Evolutionary conservation across 2,329 filamentous ascomycete species (phyloP).

Genomic region (Salinomyces thailandicus): DNA sequence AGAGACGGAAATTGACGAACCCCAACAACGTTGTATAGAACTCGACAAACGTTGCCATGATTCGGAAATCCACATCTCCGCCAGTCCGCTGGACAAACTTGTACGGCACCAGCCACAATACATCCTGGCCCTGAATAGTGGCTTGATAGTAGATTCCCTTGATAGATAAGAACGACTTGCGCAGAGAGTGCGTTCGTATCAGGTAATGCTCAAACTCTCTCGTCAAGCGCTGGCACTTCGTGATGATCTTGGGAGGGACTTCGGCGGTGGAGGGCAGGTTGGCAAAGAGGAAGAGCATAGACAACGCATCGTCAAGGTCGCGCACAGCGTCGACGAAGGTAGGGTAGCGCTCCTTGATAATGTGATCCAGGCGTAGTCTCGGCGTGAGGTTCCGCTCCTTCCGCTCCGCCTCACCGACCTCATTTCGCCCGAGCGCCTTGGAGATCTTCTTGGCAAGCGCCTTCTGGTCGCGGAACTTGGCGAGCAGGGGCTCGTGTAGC

Average conservation of each 20-base stretch:
- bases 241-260: slow-evolving; percentile 90
- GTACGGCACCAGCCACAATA: slow-evolving; percentile 95
- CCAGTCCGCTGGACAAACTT: slow-evolving; percentile 93
- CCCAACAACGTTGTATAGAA: slow-evolving; percentile 95
- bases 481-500: slow-evolving; percentile 85
- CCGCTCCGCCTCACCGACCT: slow-evolving; percentile 77
- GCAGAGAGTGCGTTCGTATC: slow-evolving; percentile 79
- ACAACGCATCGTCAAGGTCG: slow-evolving; percentile 92
- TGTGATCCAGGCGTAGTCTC: slow-evolving; percentile 84
- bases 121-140: slow-evolving; percentile 90
- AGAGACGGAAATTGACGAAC: slow-evolving; percentile 92
- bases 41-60: slow-evolving; percentile 98
- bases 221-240: slow-evolving; percentile 82
- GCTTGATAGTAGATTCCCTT: slow-evolving; percentile 99
- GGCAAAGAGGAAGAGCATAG: slow-evolving; percentile 94
- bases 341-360: slow-evolving; percentile 95
- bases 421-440: slow-evolving; percentile 78
- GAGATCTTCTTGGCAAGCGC: slow-evolving; percentile 95
- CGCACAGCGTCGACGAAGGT: slow-evolving; percentile 90
- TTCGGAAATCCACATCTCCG: slow-evolving; percentile 91
- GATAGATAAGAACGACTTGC: slow-evolving; percentile 95
- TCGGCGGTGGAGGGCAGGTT: slow-evolving; percentile 83
- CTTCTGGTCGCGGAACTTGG: slow-evolving; percentile 96
- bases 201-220: slow-evolving; percentile 98
- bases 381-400: slow-evolving; percentile 87